phyloP scores from a whole-genome alignment of 805 yeast species.

The Blastobotrys parvus region DNA sequence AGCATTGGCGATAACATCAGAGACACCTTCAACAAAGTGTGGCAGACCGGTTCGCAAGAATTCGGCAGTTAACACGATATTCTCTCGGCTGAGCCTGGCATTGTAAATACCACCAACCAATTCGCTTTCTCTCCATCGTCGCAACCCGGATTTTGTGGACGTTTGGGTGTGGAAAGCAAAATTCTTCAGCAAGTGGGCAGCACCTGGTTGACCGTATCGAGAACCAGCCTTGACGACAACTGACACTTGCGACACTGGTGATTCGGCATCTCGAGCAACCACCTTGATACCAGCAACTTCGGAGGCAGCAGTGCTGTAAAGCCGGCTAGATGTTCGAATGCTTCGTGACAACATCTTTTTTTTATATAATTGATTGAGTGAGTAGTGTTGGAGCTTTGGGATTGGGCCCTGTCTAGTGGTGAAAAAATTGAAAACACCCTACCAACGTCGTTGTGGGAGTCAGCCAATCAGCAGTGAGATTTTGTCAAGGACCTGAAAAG shows the following conservation, averaged over 20 bases:
- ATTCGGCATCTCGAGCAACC: constrained; percentile 38
- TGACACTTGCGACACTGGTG: constrained; percentile 65
- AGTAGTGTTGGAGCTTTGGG: not conserved
- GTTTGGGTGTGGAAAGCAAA: constrained; percentile 69
- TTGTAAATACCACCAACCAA: constrained; percentile 78
- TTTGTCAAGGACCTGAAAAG: too few relatives aligned
- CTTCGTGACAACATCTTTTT: too few relatives aligned
- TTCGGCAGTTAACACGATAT: constrained; percentile 67
- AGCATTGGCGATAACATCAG: constrained; percentile 57
- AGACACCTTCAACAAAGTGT: constrained; percentile 79
- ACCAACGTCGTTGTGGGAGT: too few relatives aligned
- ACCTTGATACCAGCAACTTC: constrained; percentile 24
- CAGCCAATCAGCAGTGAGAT: too few relatives aligned
- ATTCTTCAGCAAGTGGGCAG: constrained; percentile 76
- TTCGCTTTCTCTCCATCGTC: constrained; percentile 91
- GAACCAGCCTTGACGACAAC: constrained; percentile 86
- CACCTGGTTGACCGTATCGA: constrained; percentile 67
- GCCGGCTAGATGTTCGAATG: constrained; percentile 21
- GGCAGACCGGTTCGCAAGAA: constrained; percentile 87
- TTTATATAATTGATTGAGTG: too few relatives aligned
- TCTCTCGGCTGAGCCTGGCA: constrained; percentile 72
- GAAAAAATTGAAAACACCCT: too few relatives aligned
- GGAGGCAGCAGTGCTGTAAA: too few relatives aligned
- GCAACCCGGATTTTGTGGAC: constrained; percentile 72
- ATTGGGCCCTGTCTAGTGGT: too few relatives aligned